Percentiles rank a stretch among this genome's conserved stretches.
phyloP scores from a whole-genome alignment of 164 flowering plant species.

The Stephania cephalantha region DNA sequence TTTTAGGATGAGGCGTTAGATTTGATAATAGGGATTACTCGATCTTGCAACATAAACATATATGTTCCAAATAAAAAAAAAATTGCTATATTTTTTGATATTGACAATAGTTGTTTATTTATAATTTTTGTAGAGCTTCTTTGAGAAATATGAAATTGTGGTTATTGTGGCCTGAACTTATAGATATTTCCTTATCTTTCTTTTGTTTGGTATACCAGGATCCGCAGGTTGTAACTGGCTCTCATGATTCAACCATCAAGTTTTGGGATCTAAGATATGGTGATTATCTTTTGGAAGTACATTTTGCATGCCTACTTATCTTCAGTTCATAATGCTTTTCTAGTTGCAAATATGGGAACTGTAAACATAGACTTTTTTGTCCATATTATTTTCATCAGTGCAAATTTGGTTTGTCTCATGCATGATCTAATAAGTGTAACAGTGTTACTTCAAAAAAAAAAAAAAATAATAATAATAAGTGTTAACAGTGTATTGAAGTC shows the following conservation, averaged over 20 bases:
- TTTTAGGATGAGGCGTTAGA: not conserved
- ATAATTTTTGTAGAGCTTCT: not conserved
- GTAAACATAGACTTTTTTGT: too few species aligned
- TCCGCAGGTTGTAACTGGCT: slow-evolving; percentile 98
- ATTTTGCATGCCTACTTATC: not conserved
- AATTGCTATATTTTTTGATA: not conserved
- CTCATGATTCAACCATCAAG: slow-evolving; percentile 92
- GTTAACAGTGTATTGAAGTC: too few species aligned
- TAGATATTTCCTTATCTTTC: not conserved
- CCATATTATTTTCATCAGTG: too few species aligned
- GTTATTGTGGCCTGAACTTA: not conserved
- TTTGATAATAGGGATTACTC: not conserved
- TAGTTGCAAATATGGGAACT: too few species aligned
- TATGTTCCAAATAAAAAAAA: too few species aligned
- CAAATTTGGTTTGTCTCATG: too few species aligned
- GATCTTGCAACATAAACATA: not conserved
- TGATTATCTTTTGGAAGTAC: slow-evolving; percentile 18
- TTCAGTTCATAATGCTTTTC: not conserved
- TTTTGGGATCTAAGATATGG: slow-evolving; percentile 98
- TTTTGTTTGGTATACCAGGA: slow-evolving; percentile 43
- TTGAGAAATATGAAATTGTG: not conserved
- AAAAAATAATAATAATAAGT: too few species aligned
- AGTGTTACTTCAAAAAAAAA: too few species aligned
- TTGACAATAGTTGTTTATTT: not conserved
- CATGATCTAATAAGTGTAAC: too few species aligned